These are phyloP conservation scores for Drechslerella stenobrocha DNA, from an alignment of 2,329 filamentous ascomycete genomes.

Conservation along the genomic window DNA sequence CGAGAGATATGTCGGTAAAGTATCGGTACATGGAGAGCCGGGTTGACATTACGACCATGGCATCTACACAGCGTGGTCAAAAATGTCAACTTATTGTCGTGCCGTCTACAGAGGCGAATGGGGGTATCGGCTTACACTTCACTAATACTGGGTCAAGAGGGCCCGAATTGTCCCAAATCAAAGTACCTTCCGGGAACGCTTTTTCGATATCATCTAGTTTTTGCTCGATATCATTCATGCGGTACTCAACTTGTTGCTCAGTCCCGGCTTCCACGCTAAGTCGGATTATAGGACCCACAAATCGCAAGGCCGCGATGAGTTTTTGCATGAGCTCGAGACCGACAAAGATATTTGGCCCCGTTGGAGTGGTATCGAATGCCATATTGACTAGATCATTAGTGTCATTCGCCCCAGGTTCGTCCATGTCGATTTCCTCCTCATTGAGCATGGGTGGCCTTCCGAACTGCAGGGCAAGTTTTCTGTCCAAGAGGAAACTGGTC, in stretches of 20 bases:
- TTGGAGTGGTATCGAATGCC: slow-evolving; percentile 17
- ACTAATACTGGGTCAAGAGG: slow-evolving; percentile 50
- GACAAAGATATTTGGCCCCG: slow-evolving; percentile 11
- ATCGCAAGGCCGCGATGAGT: slow-evolving; percentile 27
- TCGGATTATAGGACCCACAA: slow-evolving; percentile 29
- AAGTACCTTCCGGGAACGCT: slow-evolving; percentile 35
- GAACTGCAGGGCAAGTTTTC: slow-evolving; percentile 51
- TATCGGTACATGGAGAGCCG: slow-evolving; percentile 52
- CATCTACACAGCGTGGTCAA: slow-evolving; percentile 33
- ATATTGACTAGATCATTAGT: slow-evolving; percentile 29
- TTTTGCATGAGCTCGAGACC: slow-evolving; percentile 18
- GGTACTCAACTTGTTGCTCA: slow-evolving; percentile 33
- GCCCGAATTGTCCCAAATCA: slow-evolving; percentile 49
- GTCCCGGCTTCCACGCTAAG: slow-evolving; percentile 23
- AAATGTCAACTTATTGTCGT: background rate
- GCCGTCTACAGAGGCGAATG: background rate
- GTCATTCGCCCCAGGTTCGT: slow-evolving; percentile 49
- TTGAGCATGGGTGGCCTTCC: slow-evolving; percentile 51
- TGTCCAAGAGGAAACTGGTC: slow-evolving; percentile 52
- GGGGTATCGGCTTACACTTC: slow-evolving; percentile 43
- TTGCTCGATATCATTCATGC: slow-evolving; percentile 37
- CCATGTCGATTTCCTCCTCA: slow-evolving; percentile 52
- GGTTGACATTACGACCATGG: slow-evolving; percentile 44
- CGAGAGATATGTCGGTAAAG: slow-evolving; percentile 51
- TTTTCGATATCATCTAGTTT: slow-evolving; percentile 41